A percentile compares a stretch with the other conserved stretches of the same genome.
These are phyloP conservation scores for Huntiella bhutanensis DNA, from an alignment of 2,329 filamentous ascomycete genomes.

Conservation along the genomic window DNA sequence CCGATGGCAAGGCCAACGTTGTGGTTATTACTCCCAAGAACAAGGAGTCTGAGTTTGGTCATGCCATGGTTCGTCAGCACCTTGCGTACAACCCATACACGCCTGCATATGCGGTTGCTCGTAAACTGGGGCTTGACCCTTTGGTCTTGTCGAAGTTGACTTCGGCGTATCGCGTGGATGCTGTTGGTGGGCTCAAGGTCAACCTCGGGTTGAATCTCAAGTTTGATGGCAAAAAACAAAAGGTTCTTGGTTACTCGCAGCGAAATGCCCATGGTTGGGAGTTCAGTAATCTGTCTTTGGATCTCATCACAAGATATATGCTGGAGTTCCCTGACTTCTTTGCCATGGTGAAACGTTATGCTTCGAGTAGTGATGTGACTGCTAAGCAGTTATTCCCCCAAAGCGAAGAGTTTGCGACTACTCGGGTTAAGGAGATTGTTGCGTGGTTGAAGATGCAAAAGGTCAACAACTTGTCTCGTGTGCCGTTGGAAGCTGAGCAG, in stretches of 20 bases:
- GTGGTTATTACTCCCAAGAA: conserved; percentile 53
- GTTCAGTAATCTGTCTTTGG: conserved; percentile 70
- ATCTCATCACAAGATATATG: conserved; percentile 76
- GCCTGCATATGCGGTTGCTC: conserved; percentile 77
- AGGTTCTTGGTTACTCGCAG: conserved; percentile 87
- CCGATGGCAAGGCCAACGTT: conserved; percentile 56
- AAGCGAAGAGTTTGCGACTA: conserved; percentile 47
- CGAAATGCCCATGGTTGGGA: conserved; percentile 83
- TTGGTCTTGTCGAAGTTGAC: conserved; percentile 90
- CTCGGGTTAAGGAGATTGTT: conserved; percentile 81
- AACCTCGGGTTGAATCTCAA: conserved; percentile 93
- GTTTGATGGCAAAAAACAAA: conserved; percentile 87
- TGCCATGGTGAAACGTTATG: conserved; percentile 66
- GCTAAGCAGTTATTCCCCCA: conserved; percentile 70
- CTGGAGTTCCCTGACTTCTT: conserved; percentile 89
- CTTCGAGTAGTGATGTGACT: conserved; percentile 63
- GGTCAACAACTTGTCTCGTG: conserved; percentile 78
- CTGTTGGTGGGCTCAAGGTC: conserved; percentile 58
- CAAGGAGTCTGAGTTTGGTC: conserved; percentile 67
- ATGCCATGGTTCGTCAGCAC: conserved; percentile 49
- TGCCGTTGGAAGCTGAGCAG: conserved; percentile 92
- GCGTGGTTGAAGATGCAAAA: conserved; percentile 85
- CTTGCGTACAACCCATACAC: conserved; percentile 57
- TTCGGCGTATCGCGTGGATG: conserved; percentile 71
- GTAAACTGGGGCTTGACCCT: conserved; percentile 61